Base-by-base conservation (phyloP, 495 filamentous ascomycete genomes). In the Tetracladium setigerum region DNA sequence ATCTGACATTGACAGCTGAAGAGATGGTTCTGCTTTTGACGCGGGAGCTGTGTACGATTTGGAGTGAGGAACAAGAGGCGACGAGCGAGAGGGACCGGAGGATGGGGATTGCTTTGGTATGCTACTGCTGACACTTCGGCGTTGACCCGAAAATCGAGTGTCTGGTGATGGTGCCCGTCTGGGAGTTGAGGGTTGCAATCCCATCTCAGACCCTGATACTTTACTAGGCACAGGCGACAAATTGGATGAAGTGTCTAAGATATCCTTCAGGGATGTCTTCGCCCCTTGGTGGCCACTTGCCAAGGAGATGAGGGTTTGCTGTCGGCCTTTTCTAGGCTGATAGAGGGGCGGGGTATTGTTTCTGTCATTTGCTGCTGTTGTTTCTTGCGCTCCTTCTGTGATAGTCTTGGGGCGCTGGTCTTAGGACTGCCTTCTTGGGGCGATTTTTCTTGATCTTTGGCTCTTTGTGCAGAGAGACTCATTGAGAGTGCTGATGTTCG, bases 351-450 rank as follows among this genome's bases (percentile, higher is more conserved):
- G 13, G 34, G 22, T 3, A 49, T n/a, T 30, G 47, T 36, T 50
- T 82, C 70, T 47, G 85, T 81, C 50, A 77, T 65, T 56, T 83
- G 77, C 52, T 87, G 81, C 53, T 87, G 79, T 39, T 86, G 76
- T 59, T 78, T 87, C 67, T 95, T 95, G 10, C 88, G 80, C 58
- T 95, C 91, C 58, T 89, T 91, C 53, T 97, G 92, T 1, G 88
- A 92, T 35, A 94, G 53, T 53, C 80, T 95, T 62, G 60, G 67
- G 38, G 47, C 67, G 1, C 64, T 40, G 16, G 49, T 24, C 56
- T 66, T 70, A 7, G 34, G 47, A 16, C 49, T 52, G 7, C 49
- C 44, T 10, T 55, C 38, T 27, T 27, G 22, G 22, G 3, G 22
- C 22, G 7, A 3, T 27, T 27, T 27, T 7, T 27, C 3, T 7